Evolutionary conservation across 805 yeast genomes (phyloP).

Genomic region (Ogataea degrootiae): DNA sequence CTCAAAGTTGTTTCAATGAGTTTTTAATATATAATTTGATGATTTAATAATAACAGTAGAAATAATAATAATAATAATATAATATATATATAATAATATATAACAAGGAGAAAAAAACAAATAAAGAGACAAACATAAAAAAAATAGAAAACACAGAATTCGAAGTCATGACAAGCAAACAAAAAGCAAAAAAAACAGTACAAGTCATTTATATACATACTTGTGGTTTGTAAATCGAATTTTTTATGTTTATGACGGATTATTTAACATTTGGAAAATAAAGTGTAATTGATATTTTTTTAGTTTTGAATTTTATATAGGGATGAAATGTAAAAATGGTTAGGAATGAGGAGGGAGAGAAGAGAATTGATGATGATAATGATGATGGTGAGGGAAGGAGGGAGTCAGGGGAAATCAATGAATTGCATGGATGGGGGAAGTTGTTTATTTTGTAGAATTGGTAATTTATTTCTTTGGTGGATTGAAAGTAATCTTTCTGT

Average conservation of each 20-base stretch:
- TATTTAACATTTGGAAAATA: not conserved
- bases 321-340: not conserved
- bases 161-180: not conserved
- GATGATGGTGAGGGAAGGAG: not conserved
- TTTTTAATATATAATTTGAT: no score
- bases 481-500: constrained; percentile 87
- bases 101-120: constrained; percentile 1
- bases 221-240: no score
- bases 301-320: not conserved
- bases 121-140: not conserved
- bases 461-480: constrained; percentile 70
- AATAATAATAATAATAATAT: not conserved
- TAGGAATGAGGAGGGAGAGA: not conserved
- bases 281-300: not conserved
- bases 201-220: no score
- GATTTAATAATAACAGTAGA: not conserved
- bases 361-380: not conserved
- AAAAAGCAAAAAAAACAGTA: no score
- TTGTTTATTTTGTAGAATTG: not conserved
- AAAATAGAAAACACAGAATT: not conserved
- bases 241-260: no score
- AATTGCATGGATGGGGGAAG: no score
- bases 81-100: not conserved
- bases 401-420: not conserved
- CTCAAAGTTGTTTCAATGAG: not conserved